phyloP scores from a whole-genome alignment of 2,329 filamentous ascomycete species.

The Arthrobotrys conoides region DNA sequence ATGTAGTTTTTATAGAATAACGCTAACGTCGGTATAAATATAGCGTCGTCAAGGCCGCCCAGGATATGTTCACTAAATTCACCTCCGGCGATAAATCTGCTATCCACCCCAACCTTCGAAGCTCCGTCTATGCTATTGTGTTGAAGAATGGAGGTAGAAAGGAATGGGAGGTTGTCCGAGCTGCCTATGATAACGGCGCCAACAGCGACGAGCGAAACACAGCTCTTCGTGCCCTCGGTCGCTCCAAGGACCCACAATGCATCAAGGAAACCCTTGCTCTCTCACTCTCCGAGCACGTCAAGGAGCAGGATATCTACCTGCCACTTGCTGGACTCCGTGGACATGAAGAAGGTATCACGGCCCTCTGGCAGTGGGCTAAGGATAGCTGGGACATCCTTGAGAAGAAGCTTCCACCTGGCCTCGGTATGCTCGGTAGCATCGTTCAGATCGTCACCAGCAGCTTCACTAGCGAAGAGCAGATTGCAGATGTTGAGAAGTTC shows the following conservation, averaged over 20 bases:
- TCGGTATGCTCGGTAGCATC: constrained; percentile 87
- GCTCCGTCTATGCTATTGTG: constrained; percentile 86
- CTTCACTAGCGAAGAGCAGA: constrained; percentile 83
- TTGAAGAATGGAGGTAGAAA: constrained; percentile 86
- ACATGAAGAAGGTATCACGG: constrained; percentile 82
- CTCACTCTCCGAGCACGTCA: constrained; percentile 70
- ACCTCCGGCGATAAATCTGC: constrained; percentile 82
- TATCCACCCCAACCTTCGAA: constrained; percentile 91
- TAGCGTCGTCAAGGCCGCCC: constrained; percentile 79
- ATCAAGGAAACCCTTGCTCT: constrained; percentile 85
- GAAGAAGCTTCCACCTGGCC: constrained; percentile 85
- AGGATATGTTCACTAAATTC: constrained; percentile 92
- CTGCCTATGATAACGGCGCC: constrained; percentile 80
- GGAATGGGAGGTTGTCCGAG: constrained; percentile 84
- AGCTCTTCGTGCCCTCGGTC: constrained; percentile 84
- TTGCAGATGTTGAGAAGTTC: constrained; percentile 82
- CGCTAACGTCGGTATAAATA: constrained; percentile 3
- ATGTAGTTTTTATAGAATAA: not conserved
- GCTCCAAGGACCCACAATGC: constrained; percentile 81
- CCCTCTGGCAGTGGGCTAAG: constrained; percentile 86
- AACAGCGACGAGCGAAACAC: constrained; percentile 93
- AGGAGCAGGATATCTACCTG: constrained; percentile 76
- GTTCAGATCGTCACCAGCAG: constrained; percentile 85
- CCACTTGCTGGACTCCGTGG: constrained; percentile 83
- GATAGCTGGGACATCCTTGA: constrained; percentile 88